A percentile compares a stretch with the other conserved stretches of the same genome.
Conservation (phyloP, 306 rosid species). For the Cajanus cajan region DNA sequence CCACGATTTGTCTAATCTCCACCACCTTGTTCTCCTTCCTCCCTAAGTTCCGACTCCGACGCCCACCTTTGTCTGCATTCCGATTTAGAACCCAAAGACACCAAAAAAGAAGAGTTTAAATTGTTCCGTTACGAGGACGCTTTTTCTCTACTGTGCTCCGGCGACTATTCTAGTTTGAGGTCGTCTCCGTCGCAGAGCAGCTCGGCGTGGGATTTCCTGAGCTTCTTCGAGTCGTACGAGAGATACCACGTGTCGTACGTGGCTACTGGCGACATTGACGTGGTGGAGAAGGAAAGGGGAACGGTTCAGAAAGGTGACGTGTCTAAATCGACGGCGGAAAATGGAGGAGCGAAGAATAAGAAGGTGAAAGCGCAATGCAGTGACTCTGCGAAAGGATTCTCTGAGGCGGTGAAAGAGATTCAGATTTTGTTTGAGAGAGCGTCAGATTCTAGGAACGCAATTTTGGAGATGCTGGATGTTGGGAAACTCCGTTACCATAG, state of each 20-base stretch:
- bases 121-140: slow-evolving; percentile 17
- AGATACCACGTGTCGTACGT: slow-evolving; percentile 51
- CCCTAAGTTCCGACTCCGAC: slow-evolving; percentile 42
- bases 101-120: slow-evolving; percentile 35
- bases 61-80: slow-evolving; percentile 37
- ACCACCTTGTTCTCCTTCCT: slow-evolving; percentile 29
- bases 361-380: slow-evolving; percentile 26
- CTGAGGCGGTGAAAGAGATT: slow-evolving; percentile 59
- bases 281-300: slow-evolving; percentile 25
- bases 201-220: slow-evolving; percentile 82
- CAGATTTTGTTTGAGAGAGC: slow-evolving; percentile 58
- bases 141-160: slow-evolving; percentile 42
- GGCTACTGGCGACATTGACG: not conserved
- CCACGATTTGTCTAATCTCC: too few relatives aligned
- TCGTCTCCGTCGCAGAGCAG: slow-evolving; percentile 59
- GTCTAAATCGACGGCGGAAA: slow-evolving; percentile 9
- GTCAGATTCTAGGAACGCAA: slow-evolving; percentile 58
- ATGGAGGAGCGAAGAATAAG: slow-evolving; percentile 16
- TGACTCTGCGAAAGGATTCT: slow-evolving; percentile 31
- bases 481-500: slow-evolving; percentile 49
- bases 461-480: slow-evolving; percentile 54
- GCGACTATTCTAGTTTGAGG: slow-evolving; percentile 1
- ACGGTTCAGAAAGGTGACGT: not conserved
- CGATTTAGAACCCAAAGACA: slow-evolving; percentile 33
- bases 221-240: slow-evolving; percentile 75